Evolutionary conservation across 2,329 filamentous ascomycete genomes (phyloP), one percentile per base, ranked within the genome.

Genomic region (Aspergillus cejpii): DNA sequence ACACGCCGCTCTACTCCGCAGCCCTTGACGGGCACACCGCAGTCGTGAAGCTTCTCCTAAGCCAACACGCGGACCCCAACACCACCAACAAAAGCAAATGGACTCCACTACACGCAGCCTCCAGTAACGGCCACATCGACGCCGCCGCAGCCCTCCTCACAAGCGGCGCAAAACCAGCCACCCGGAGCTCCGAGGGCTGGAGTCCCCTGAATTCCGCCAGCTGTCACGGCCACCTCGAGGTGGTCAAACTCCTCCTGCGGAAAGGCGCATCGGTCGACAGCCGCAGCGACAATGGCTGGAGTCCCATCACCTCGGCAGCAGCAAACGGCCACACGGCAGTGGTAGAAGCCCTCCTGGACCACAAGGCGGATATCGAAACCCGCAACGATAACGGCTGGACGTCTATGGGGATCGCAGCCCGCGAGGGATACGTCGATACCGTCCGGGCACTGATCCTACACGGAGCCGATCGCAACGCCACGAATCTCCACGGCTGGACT

Each of bases 361-460:
- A 15, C 12, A 20, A 26, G n/a, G 23, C 31, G 3, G 31, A 28
- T 24, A 37, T 37, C 7, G 29, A 37, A 24, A 8, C 40, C 14
- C 40, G 40, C 7, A 27, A 28, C 14, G 7, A 43, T 17, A 8
- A 7, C 23, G 31, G 39, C 11, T 42, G 29, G 39, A 42, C 39
- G 2, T 21, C 39, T 5, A 2, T 42, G 6, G 39, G 39, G 8
- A 24, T 42, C 11, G 39, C 39, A 8, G 27, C 29, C 19, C 21
- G 29, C 6, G 33, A 38, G 11, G 41, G 33, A 5, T 27, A 43
- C 19, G 6, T 6, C 3, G 41, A 43, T 3, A 38, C 24, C 2
- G 24, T 38, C 3, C 28, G 14, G 24, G 3, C 15, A 5, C 15
- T 43, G n/a, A n/a, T 31, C 5, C 1, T 15, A 5, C 14, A 15